Percentiles rank a stretch among this genome's conserved stretches.
phyloP scores from a whole-genome alignment of 768 basidiomycete species.

The Baorangia bicolor region DNA sequence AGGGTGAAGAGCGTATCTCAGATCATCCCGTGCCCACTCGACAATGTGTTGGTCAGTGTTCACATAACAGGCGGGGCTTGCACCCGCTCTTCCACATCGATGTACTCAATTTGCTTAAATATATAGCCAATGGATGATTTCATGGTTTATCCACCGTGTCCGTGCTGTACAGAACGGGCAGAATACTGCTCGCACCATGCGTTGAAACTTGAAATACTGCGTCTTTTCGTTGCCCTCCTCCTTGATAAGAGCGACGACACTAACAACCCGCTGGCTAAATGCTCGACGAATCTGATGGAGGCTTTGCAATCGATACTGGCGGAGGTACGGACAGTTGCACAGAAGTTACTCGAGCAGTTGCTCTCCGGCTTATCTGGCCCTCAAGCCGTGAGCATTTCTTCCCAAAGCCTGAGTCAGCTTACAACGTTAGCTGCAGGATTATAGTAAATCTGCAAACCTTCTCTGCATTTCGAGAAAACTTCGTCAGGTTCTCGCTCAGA shows the following conservation, averaged over 20 bases:
- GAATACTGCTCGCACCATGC: constrained; percentile 31
- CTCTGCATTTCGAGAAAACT: constrained; percentile 44
- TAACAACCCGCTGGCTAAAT: constrained; percentile 1
- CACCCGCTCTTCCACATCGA: constrained; percentile 7
- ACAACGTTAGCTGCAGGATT: constrained; percentile 26
- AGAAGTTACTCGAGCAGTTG: constrained; percentile 18
- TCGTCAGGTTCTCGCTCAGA: constrained; percentile 36
- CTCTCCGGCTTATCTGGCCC: constrained; percentile 10
- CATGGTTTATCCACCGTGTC: constrained; percentile 39
- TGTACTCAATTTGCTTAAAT: constrained; percentile 25
- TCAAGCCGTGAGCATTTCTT: constrained; percentile 26
- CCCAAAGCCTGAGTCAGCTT: neutral
- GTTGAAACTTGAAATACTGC: constrained; percentile 41
- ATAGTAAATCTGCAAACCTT: constrained; percentile 36
- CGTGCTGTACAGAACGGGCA: constrained; percentile 24
- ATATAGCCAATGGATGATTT: constrained; percentile 53
- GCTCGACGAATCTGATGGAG: constrained; percentile 12
- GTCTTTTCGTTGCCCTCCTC: constrained; percentile 42
- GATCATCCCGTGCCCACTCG: constrained; percentile 3
- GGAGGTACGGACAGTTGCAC: constrained; percentile 19
- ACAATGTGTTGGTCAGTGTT: constrained; percentile 31
- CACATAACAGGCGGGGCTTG: constrained; percentile 13
- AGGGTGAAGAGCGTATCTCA: constrained; percentile 13
- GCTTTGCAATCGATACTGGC: constrained; percentile 23
- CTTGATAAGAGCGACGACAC: constrained; percentile 33